Evolutionary conservation across 2,329 filamentous ascomycete genomes (phyloP), one percentile per base, ranked within the genome.

Genomic region (Trichoderma koningiopsis): DNA sequence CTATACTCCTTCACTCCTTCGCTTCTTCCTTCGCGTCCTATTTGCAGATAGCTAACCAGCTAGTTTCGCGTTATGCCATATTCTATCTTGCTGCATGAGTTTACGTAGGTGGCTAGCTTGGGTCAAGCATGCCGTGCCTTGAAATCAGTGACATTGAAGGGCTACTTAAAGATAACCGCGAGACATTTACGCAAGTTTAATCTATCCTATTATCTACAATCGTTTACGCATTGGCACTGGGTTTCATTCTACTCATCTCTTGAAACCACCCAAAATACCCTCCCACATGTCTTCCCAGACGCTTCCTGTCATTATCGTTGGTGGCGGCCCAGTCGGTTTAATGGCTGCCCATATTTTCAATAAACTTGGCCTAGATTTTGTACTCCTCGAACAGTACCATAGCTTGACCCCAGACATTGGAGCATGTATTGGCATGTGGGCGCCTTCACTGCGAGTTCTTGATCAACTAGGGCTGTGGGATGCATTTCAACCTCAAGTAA

Each of bases 281-380:
- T 11, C 47, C 11, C 24, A 22, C 11, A 49, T 49, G 47, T 49
- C 47, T 0, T 24, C 47, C 47, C 24, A 49, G 47, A 22, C 47
- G 8, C 22, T 49, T 49, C 47, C n/a, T 49, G 74, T 72, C 19
- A 75, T 80, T 60, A 73, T 80, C 43, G 65, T 79, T 31, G 78
- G 78, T 53, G 75, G 74, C 22, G 77, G 78, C 19, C 75, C 76
- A 10, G 71, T 71, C 6, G 78, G 78, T 1, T 61, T 79, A 2
- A 72, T 72, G 6, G 72, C 77, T 5, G 77, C 77, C 0, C 76
- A 79, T 56, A 72, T 74, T 37, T 74, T 80, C 3, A n/a, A 68
- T 37, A 71, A 71, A 1, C 79, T 78, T 1, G 77, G 76, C 4
- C 75, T 78, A 47, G 76, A 77, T 63, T 76, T 74, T 69, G 70